A percentile compares a stretch with the other conserved stretches of the same genome.
Evolutionary conservation across 768 basidiomycete genomes (phyloP).

Genomic region (Rhodosporidiobolus sp.): DNA sequence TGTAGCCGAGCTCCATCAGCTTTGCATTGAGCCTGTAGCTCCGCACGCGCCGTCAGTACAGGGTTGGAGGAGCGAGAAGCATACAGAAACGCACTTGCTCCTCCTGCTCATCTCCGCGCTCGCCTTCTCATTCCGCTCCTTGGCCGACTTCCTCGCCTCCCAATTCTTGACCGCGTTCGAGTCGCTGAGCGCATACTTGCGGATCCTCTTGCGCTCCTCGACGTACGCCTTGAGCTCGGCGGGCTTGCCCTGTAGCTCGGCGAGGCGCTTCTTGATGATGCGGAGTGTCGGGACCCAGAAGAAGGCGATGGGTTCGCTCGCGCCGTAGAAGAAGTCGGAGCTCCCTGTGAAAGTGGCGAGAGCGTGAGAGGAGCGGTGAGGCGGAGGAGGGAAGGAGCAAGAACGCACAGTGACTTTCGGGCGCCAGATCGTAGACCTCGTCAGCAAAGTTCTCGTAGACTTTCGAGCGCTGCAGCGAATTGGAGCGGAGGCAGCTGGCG

Average conservation of each 20-base stretch:
- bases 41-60: no score
- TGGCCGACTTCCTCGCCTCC: neutral
- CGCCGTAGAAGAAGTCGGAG: neutral
- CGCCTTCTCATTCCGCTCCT: neutral
- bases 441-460: neutral
- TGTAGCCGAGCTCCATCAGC: constrained; percentile 21
- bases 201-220: neutral
- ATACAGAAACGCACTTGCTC: neutral
- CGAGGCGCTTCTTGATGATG: neutral
- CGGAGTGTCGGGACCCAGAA: constrained; percentile 1
- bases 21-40: constrained; percentile 27
- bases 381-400: neutral
- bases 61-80: neutral
- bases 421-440: neutral
- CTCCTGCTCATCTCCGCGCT: neutral
- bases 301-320: neutral
- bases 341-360: neutral
- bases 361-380: no score
- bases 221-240: constrained; percentile 1
- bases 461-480: neutral
- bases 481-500: constrained; percentile 10
- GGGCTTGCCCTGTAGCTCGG: neutral
- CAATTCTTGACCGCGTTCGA: neutral
- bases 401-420: neutral
- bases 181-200: neutral